Evolutionary conservation across 2,329 filamentous ascomycete genomes (phyloP), one percentile per base, ranked within the genome.

Genomic region (Rutstroemia sp.): DNA sequence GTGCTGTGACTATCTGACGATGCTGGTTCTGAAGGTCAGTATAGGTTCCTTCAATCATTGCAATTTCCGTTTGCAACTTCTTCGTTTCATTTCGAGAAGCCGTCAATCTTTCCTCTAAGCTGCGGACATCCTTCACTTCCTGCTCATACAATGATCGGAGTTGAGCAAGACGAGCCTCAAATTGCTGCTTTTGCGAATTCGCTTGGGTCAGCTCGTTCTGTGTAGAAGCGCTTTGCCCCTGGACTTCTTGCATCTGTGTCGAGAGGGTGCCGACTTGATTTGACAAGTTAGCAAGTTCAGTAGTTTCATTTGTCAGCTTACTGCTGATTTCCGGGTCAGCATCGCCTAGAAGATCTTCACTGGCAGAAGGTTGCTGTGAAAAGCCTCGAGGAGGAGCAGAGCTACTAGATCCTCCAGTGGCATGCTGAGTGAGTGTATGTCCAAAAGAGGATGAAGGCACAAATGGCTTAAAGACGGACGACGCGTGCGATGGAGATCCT

Each of bases 171-270:
- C 94, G 86, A 62, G 88, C 79, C 74, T 99, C 94, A 63, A 99
- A 92, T 68, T 95, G 92, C 65, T 88, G 87, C 75, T 96, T 97
- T 71, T 97, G 92, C 12, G 86, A 83, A 52, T 80, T 89, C 34
- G 88, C 86, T 67, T 92, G 89, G 59, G 81, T 88, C 52, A 97
- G 75, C 58, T 96, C 90, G 62, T 87, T 86, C 71, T 96, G 91
- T 0, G 88, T 87, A 2, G 83, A 82, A 5, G 77, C 81, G 61
- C 91, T 87, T 73, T 96, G 92, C 37, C 79, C 83, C 70, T 95
- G 90, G 1, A 96, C 87, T 64, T 92, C 90, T 69, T 96, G 90
- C 84, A 95, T 96, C 73, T 99, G 91, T 68, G 87, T 95, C 0
- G 92, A 88, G 55, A 99, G 74, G 2, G 88, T 92, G 34, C 90